phyloP scores from a whole-genome alignment of 306 rosid species.

The Rosa chinensis region DNA sequence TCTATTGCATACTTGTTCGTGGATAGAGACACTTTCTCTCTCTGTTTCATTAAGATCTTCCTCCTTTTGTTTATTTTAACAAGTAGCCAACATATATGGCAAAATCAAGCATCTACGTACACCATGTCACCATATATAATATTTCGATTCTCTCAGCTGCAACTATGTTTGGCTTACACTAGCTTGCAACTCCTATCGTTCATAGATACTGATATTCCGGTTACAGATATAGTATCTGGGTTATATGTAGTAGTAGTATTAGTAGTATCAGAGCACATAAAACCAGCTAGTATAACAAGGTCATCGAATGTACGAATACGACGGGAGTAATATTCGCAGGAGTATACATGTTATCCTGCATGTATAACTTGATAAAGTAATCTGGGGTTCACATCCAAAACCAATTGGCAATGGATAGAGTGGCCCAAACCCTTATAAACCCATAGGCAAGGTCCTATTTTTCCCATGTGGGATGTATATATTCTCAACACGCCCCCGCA shows the following conservation, averaged over 20 bases:
- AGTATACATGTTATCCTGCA: background rate
- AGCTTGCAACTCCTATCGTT: background rate
- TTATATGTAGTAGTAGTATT: background rate
- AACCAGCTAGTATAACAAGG: background rate
- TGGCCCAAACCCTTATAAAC: too few species aligned
- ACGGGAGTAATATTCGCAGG: background rate
- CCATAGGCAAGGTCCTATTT: too few species aligned
- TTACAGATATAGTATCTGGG: too few species aligned
- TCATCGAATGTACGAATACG: background rate
- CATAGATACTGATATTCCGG: background rate
- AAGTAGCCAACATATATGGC: background rate
- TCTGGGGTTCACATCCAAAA: too few species aligned
- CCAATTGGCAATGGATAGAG: too few species aligned
- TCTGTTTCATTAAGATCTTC: slow-evolving; percentile 34
- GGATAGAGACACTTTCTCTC: slow-evolving; percentile 41
- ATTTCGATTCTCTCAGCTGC: background rate
- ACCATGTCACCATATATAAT: background rate
- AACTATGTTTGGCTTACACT: background rate
- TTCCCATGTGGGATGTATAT: too few species aligned
- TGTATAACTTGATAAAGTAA: background rate
- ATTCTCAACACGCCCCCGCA: too few species aligned
- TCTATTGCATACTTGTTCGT: slow-evolving; percentile 30
- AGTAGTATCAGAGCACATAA: background rate
- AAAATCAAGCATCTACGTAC: slow-evolving; percentile 1
- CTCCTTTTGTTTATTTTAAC: slow-evolving; percentile 17